These are phyloP conservation scores for Hordeum vulgare DNA, from an alignment of 176 grass and related monocot species.

Conservation along the genomic window DNA sequence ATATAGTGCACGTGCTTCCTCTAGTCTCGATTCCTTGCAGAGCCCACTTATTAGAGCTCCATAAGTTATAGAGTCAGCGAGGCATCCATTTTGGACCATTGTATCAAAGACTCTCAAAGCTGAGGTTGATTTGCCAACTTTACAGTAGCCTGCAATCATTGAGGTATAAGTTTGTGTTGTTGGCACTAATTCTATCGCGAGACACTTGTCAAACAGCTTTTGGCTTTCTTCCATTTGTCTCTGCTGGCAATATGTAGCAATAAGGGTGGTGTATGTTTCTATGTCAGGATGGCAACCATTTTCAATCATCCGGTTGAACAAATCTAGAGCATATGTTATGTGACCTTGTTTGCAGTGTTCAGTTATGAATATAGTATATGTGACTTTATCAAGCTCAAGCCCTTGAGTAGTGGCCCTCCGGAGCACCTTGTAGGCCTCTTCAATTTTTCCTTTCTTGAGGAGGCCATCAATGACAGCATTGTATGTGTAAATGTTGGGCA, in stretches of 20 bases:
- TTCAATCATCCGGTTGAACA: slow-evolving; percentile 68
- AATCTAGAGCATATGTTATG: slow-evolving; percentile 46
- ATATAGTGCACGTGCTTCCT: slow-evolving; percentile 76
- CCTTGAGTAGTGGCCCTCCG: slow-evolving; percentile 41
- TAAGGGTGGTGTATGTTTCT: slow-evolving; percentile 72
- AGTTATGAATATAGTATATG: slow-evolving; percentile 72
- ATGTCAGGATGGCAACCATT: slow-evolving; percentile 70
- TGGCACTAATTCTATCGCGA: slow-evolving; percentile 49
- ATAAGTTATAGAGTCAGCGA: slow-evolving; percentile 72
- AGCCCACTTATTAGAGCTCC: slow-evolving; percentile 80
- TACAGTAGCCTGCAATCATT: slow-evolving; percentile 89
- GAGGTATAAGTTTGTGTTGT: slow-evolving; percentile 84
- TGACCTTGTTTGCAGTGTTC: slow-evolving; percentile 75
- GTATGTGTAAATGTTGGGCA: slow-evolving; percentile 74
- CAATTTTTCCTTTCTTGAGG: slow-evolving; percentile 63
- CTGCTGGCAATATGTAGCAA: slow-evolving; percentile 67
- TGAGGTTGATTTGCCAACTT: slow-evolving; percentile 53
- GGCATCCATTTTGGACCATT: slow-evolving; percentile 69
- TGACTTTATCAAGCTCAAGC: slow-evolving; percentile 67
- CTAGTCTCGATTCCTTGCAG: slow-evolving; percentile 81
- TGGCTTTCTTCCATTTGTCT: slow-evolving; percentile 66
- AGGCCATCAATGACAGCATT: slow-evolving; percentile 71
- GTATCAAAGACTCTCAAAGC: slow-evolving; percentile 72
- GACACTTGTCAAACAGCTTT: slow-evolving; percentile 70
- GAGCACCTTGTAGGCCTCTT: slow-evolving; percentile 83